Conservation (phyloP, 192 early-diverging fungal genomes). For the Coemansia sp. region DNA sequence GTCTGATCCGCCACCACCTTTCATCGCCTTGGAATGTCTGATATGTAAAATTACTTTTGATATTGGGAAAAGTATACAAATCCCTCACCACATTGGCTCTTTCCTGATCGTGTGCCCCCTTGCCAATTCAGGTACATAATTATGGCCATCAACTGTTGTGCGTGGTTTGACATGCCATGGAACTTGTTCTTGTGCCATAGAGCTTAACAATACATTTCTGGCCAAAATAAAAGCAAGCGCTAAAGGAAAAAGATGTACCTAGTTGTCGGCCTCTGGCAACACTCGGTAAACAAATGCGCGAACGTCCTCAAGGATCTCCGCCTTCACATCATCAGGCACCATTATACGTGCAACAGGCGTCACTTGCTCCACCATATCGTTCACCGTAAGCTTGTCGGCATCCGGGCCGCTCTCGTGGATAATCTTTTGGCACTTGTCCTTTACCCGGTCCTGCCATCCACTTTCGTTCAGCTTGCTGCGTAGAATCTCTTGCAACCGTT, state of each 20-base stretch:
- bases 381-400: slow-evolving; percentile 42
- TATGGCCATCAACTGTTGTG: not conserved
- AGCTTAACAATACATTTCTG: not conserved
- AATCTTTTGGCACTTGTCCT: slow-evolving; percentile 50
- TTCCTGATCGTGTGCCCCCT: not conserved
- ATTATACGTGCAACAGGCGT: slow-evolving; percentile 45
- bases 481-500: slow-evolving; percentile 55
- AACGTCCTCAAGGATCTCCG: slow-evolving; percentile 49
- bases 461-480: slow-evolving; percentile 49
- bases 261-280: slow-evolving; percentile 42
- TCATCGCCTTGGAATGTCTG: not conserved
- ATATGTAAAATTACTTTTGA: not conserved
- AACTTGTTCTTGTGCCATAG: not conserved
- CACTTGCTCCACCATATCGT: slow-evolving; percentile 48
- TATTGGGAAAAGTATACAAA: not conserved
- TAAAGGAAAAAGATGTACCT: not conserved
- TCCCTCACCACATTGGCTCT: not conserved
- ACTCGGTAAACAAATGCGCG: slow-evolving; percentile 45
- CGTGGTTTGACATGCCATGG: too few relatives aligned
- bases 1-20: not conserved
- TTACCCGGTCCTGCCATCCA: slow-evolving; percentile 57
- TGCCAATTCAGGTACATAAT: not conserved
- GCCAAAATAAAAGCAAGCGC: not conserved
- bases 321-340: slow-evolving; percentile 51
- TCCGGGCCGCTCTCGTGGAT: slow-evolving; percentile 35